A percentile compares a stretch with the other conserved stretches of the same genome.
Conservation (phyloP, 179 eudicot genomes). For the Beta corolliflora region DNA sequence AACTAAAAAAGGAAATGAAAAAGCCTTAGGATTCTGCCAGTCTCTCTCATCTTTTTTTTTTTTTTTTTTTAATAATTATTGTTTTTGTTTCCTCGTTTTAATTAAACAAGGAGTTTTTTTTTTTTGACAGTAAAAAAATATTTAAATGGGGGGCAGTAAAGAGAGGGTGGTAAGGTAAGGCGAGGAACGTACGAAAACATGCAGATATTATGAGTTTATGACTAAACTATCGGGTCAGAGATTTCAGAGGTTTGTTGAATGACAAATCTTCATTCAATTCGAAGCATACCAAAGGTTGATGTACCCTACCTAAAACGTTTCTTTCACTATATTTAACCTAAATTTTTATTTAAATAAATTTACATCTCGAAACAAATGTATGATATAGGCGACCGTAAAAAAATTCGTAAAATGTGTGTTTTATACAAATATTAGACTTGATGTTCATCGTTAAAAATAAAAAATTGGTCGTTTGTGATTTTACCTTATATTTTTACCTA, state of each 20-base stretch:
- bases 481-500: no score
- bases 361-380: no score
- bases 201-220: slow-evolving; percentile 54
- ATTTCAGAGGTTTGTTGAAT: slow-evolving; percentile 43
- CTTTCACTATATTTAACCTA: no score
- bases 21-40: slow-evolving; percentile 23
- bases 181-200: slow-evolving; percentile 38
- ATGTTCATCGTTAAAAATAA: no score
- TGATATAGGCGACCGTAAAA: no score
- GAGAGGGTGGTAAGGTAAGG: slow-evolving; percentile 18
- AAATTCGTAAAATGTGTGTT: no score
- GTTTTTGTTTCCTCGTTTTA: neutral
- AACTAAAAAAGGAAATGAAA: slow-evolving; percentile 25
- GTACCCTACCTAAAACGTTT: neutral
- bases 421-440: no score
- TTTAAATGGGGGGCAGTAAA: neutral
- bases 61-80: slow-evolving; percentile 3
- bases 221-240: slow-evolving; percentile 53
- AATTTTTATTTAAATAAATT: no score
- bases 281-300: slow-evolving; percentile 16
- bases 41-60: neutral
- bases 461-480: no score
- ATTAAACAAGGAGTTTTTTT: neutral
- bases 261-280: slow-evolving; percentile 35
- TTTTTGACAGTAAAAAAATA: neutral